Evolutionary conservation across 2,329 filamentous ascomycete species (phyloP).

Genomic region (Allantophomopsis lycopodina): DNA sequence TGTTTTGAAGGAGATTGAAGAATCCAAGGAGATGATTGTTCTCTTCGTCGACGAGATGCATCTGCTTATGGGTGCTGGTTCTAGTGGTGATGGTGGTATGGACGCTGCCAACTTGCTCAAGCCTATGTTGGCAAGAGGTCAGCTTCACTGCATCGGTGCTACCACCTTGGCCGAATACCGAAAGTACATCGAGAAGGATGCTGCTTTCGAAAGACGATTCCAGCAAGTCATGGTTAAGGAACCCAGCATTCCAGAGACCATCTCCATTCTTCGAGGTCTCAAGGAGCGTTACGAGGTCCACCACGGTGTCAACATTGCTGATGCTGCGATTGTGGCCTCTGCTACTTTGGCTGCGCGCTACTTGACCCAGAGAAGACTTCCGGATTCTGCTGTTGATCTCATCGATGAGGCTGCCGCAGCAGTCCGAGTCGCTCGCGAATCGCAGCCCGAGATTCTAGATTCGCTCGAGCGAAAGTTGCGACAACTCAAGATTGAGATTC

Average conservation of each 20-base stretch:
- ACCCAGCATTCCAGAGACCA: conserved; percentile 73
- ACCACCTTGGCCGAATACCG: conserved; percentile 92
- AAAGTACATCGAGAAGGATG: conserved; percentile 98
- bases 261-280: conserved; percentile 94
- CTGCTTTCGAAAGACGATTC: conserved; percentile 95
- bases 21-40: conserved; percentile 92
- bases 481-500: conserved; percentile 94
- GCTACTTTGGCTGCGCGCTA: conserved; percentile 90
- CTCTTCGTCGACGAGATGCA: conserved; percentile 99
- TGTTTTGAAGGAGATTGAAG: conserved; percentile 89
- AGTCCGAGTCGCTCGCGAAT: conserved; percentile 91
- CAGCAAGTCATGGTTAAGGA: conserved; percentile 98
- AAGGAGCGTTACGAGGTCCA: conserved; percentile 98
- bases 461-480: conserved; percentile 81
- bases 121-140: conserved; percentile 92
- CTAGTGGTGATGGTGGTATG: conserved; percentile 94
- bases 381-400: conserved; percentile 91
- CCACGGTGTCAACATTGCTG: conserved; percentile 92
- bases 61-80: conserved; percentile 91
- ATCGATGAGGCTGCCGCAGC: conserved; percentile 94
- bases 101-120: conserved; percentile 96
- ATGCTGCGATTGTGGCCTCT: conserved; percentile 81
- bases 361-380: conserved; percentile 77
- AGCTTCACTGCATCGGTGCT: conserved; percentile 94
- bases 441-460: conserved; percentile 90